Evolutionary conservation across 805 yeast genomes (phyloP).

Genomic region (Hanseniaspora singularis): DNA sequence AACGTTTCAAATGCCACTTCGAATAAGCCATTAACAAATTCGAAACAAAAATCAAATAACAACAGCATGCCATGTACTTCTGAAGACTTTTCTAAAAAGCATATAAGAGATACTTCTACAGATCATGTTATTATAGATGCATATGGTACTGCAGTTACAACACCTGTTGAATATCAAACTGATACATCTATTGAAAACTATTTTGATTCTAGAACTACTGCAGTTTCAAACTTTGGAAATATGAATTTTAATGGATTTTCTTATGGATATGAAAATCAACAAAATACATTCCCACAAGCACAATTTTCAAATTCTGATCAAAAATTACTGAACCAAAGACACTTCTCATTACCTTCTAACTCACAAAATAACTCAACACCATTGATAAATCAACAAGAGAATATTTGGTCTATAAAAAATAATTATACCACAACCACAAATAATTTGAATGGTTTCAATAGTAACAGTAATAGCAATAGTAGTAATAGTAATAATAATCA

Average conservation of each 20-base stretch:
- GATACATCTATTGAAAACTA: constrained; percentile 22
- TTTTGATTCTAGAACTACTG: constrained; percentile 15
- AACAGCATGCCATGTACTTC: neutral
- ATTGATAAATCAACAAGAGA: constrained; percentile 1
- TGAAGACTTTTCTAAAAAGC: neutral
- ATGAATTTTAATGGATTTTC: constrained; percentile 5
- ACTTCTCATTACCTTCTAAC: constrained; percentile 28
- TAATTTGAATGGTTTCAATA: too few relatives aligned
- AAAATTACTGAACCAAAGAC: constrained; percentile 24
- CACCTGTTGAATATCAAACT: constrained; percentile 12
- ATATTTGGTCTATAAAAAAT: constrained; percentile 9
- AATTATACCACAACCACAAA: too few relatives aligned
- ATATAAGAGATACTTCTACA: neutral
- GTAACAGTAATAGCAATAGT: neutral
- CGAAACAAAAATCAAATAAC: neutral
- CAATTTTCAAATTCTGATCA: too few relatives aligned
- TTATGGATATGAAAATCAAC: neutral
- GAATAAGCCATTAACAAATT: too few relatives aligned
- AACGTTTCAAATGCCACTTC: neutral
- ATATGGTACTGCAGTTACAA: neutral
- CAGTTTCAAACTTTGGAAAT: constrained; percentile 2
- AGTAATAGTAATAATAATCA: neutral
- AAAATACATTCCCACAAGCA: neutral
- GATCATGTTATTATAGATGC: constrained; percentile 3
- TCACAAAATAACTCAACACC: constrained; percentile 8